Evolutionary conservation across 2,329 filamentous ascomycete species (phyloP), one percentile per base, ranked within the genome.

Genomic region (Herpotrichia juniperi): DNA sequence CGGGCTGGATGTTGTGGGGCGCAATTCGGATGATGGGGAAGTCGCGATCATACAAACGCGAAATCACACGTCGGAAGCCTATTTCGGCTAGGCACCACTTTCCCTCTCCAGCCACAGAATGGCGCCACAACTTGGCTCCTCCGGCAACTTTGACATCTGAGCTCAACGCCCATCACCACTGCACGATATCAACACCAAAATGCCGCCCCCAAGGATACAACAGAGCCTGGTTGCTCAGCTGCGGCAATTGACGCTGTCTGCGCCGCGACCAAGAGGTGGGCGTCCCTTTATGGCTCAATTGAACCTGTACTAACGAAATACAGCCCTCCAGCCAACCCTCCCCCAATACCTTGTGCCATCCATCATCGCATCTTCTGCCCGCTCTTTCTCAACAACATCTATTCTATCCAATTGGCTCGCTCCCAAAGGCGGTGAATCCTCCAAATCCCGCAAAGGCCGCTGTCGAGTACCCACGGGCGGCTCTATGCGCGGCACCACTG

Each of bases 401-500:
- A 78, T 59, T 68, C 77, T 69, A 58, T 81, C 72, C 61, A 89
- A 85, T 69, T 97, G 93, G 92, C 88, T 97, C 42, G 84, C 90
- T 51, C 93, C 93, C 28, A 88, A 85, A 66, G 77, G 87, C 64
- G 86, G 90, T 59, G 93, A 91, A 72, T 88, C 86, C 69, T 91
- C 90, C 74, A 96, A 96, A 81, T 93, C 92, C 62, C 84, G 83
- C 59, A 97, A 97, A 78, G 94, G 93, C 32, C 86, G 92, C 1
- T 88, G 90, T 44, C 86, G 91, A 64, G 92, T 97, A 43, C 85
- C 90, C 21, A 99, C 93, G 0, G 94, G 94, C 56, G 94, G 94
- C 55, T 96, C 90, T 49, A 87, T 84, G 30, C 92, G 96, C 73
- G 94, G 94, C 63, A 99, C 94, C 30, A 97, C 93, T 0, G 89